Conservation (phyloP, 805 yeast species). For the Lipomyces kockii region DNA sequence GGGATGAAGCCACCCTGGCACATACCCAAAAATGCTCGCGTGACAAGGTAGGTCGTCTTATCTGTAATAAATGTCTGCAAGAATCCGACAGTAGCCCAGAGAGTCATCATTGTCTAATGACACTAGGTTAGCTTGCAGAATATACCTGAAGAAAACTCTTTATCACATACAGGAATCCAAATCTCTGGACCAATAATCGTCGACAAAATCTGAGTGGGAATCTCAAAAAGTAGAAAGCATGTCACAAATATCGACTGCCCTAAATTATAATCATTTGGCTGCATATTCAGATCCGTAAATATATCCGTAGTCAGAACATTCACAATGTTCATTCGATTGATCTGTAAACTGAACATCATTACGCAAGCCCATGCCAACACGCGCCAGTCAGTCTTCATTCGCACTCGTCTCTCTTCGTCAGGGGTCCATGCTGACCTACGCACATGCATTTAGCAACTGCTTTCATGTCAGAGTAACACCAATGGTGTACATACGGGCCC, state of each 20-base stretch:
- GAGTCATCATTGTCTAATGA: slow-evolving; percentile 50
- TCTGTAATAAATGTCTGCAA: slow-evolving; percentile 54
- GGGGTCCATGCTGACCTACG: slow-evolving; percentile 51
- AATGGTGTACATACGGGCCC: slow-evolving; percentile 24
- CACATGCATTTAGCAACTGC: slow-evolving; percentile 8
- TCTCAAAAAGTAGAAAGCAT: slow-evolving; percentile 61
- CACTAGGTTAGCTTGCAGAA: not conserved
- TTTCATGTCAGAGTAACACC: not conserved
- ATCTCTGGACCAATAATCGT: slow-evolving; percentile 67
- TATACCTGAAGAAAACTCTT: not conserved
- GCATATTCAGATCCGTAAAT: slow-evolving; percentile 56
- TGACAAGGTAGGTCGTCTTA: slow-evolving; percentile 51
- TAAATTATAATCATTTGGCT: slow-evolving; percentile 61
- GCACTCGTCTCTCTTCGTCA: slow-evolving; percentile 55
- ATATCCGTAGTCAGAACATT: slow-evolving; percentile 65
- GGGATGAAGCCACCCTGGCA: slow-evolving; percentile 75
- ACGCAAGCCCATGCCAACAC: slow-evolving; percentile 64
- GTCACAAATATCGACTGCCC: slow-evolving; percentile 63
- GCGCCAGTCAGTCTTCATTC: slow-evolving; percentile 58
- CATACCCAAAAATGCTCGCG: slow-evolving; percentile 59
- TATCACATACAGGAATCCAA: slow-evolving; percentile 63
- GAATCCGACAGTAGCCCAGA: slow-evolving; percentile 63
- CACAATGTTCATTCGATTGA: slow-evolving; percentile 61
- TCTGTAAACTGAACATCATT: slow-evolving; percentile 63
- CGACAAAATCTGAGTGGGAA: slow-evolving; percentile 70